Conservation (phyloP, 148 eudicot species). For the Simmondsia chinensis region DNA sequence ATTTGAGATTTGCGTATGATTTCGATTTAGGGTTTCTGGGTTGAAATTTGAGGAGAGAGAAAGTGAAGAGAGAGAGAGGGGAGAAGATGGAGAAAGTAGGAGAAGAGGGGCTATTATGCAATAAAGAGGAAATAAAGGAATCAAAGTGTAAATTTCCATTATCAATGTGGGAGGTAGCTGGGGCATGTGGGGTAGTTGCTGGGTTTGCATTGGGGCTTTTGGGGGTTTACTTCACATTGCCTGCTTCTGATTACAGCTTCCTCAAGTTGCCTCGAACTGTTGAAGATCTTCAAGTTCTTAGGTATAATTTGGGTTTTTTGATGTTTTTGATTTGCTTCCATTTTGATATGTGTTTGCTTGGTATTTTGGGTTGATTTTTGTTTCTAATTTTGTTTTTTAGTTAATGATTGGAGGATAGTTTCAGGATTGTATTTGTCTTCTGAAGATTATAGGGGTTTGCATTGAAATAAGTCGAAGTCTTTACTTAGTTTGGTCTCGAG, state of each 20-base stretch:
- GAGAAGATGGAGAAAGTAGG: constrained; percentile 20
- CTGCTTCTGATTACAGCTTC: constrained; percentile 91
- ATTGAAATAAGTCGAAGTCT: too few relatives aligned
- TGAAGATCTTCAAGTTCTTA: constrained; percentile 73
- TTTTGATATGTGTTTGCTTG: background rate
- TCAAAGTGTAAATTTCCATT: constrained; percentile 40
- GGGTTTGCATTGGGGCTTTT: constrained; percentile 49
- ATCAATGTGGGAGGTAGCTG: constrained; percentile 54
- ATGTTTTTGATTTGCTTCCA: background rate
- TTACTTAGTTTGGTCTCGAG: too few relatives aligned
- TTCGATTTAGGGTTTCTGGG: background rate
- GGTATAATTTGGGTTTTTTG: constrained; percentile 19
- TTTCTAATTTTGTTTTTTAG: too few relatives aligned
- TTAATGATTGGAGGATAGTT: too few relatives aligned
- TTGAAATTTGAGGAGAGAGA: background rate
- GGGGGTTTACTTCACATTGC: constrained; percentile 77
- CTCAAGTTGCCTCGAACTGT: constrained; percentile 79
- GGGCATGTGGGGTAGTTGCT: constrained; percentile 53
- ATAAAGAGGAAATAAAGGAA: constrained; percentile 9
- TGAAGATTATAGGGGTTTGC: too few relatives aligned
- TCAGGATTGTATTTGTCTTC: too few relatives aligned
- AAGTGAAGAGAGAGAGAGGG: background rate
- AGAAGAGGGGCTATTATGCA: constrained; percentile 6
- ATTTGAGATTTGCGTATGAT: too few relatives aligned
- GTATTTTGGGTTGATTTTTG: background rate